These are phyloP conservation scores for Daldinia loculata DNA, from an alignment of 495 filamentous ascomycete species.

Conservation along the genomic window DNA sequence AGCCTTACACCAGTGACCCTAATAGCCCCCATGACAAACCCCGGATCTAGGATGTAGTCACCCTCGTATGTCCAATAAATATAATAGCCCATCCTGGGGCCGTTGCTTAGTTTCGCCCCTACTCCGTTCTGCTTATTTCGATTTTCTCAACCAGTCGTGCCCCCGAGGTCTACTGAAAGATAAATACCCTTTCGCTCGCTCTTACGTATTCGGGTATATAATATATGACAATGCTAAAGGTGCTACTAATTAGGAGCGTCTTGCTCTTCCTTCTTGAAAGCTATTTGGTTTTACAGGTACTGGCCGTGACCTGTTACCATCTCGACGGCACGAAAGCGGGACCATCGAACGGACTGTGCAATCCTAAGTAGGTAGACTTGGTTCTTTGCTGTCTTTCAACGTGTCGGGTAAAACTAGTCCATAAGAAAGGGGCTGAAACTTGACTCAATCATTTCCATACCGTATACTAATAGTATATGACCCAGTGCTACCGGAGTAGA, in stretches of 20 bases:
- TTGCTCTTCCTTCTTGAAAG: conserved; percentile 26
- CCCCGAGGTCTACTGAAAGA: conserved; percentile 6
- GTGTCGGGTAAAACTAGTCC: neutral
- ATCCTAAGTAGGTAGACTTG: conserved; percentile 19
- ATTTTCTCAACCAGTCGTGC: conserved; percentile 2
- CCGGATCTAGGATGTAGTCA: neutral
- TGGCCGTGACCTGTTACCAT: conserved; percentile 28
- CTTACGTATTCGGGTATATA: neutral
- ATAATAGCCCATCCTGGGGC: neutral
- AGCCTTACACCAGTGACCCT: conserved; percentile 8
- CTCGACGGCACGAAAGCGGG: conserved; percentile 31
- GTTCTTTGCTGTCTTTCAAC: neutral
- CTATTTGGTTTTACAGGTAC: conserved; percentile 18
- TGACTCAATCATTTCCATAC: neutral
- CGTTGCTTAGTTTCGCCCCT: neutral
- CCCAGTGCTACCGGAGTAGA: conserved; percentile 35
- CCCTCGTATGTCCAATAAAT: conserved; percentile 10
- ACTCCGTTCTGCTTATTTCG: neutral
- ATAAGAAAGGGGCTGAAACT: neutral
- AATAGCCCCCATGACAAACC: neutral
- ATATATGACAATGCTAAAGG: conserved; percentile 16
- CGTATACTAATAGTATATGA: neutral
- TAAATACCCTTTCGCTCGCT: conserved; percentile 12
- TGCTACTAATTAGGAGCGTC: neutral
- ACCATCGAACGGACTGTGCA: conserved; percentile 26